Conservation (phyloP, 345 rosid genomes). For the Lepidium didymum region DNA sequence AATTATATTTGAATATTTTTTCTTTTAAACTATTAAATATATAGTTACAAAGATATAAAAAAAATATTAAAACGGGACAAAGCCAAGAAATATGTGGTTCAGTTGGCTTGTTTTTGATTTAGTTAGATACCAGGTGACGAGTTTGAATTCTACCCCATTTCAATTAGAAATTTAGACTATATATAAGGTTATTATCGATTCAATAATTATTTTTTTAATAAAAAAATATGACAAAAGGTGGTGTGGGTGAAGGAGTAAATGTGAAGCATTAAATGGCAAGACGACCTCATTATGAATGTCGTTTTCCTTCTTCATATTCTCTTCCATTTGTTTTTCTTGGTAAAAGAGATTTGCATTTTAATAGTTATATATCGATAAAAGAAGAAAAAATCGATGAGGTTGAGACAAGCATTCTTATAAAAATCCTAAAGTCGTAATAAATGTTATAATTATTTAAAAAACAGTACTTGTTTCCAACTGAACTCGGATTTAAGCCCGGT, state of each 20-base stretch:
- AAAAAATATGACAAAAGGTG: too few species aligned
- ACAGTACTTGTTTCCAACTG: not conserved
- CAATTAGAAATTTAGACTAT: too few species aligned
- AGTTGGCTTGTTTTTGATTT: too few species aligned
- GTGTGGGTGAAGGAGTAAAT: constrained; percentile 28
- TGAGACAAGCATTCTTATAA: constrained; percentile 27
- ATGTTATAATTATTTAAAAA: not conserved
- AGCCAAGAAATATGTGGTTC: too few species aligned
- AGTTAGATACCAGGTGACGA: too few species aligned
- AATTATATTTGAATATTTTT: not conserved
- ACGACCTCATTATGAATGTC: constrained; percentile 25
- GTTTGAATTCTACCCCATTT: too few species aligned
- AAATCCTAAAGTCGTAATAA: not conserved
- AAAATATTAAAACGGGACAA: constrained; percentile 19
- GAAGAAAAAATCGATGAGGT: not conserved
- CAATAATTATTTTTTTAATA: too few species aligned
- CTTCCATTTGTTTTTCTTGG: constrained; percentile 13
- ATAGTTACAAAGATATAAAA: not conserved
- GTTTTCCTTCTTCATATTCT: constrained; percentile 21
- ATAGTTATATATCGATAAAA: not conserved
- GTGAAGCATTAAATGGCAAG: constrained; percentile 24
- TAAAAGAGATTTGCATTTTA: constrained; percentile 4
- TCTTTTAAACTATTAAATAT: not conserved
- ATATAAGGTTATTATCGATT: too few species aligned
- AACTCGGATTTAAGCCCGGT: not conserved